Percentiles rank a stretch among this genome's conserved stretches.
phyloP scores from a whole-genome alignment of 2,329 filamentous ascomycete genomes.

The Penicillium palitans region DNA sequence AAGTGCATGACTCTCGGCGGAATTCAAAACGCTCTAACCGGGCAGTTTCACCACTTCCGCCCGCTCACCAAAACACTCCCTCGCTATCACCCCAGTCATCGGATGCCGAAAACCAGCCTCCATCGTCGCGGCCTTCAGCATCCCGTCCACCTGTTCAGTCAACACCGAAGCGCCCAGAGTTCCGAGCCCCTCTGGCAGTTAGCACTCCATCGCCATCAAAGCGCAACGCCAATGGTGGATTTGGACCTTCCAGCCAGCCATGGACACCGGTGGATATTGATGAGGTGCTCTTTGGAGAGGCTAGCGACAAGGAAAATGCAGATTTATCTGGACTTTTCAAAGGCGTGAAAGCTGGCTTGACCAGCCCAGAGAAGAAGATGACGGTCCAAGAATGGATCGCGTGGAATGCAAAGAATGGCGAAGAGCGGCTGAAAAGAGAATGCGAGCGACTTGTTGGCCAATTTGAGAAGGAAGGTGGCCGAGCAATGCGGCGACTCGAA shows the following conservation, averaged over 20 bases:
- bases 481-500: conserved; percentile 75
- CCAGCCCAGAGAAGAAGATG: conserved; percentile 80
- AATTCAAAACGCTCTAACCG: conserved; percentile 12
- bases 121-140: conserved; percentile 62
- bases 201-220: conserved; percentile 62
- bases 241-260: conserved; percentile 57
- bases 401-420: conserved; percentile 75
- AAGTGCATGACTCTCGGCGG: conserved; percentile 12
- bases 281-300: conserved; percentile 49
- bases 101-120: conserved; percentile 76
- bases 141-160: conserved; percentile 41
- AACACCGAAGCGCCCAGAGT: conserved; percentile 38
- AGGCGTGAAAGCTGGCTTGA: conserved; percentile 60
- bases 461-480: conserved; percentile 80
- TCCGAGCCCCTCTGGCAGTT: conserved; percentile 45
- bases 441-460: conserved; percentile 79
- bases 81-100: conserved; percentile 73
- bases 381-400: conserved; percentile 91
- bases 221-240: conserved; percentile 51
- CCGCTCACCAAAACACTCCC: conserved; percentile 51
- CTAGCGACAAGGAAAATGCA: conserved; percentile 51
- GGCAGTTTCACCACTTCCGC: conserved; percentile 31
- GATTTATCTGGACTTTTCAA: conserved; percentile 52
- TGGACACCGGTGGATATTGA: conserved; percentile 82
- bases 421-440: conserved; percentile 74